phyloP scores from a whole-genome alignment of 768 basidiomycete species.

The Tremella fuciformis region DNA sequence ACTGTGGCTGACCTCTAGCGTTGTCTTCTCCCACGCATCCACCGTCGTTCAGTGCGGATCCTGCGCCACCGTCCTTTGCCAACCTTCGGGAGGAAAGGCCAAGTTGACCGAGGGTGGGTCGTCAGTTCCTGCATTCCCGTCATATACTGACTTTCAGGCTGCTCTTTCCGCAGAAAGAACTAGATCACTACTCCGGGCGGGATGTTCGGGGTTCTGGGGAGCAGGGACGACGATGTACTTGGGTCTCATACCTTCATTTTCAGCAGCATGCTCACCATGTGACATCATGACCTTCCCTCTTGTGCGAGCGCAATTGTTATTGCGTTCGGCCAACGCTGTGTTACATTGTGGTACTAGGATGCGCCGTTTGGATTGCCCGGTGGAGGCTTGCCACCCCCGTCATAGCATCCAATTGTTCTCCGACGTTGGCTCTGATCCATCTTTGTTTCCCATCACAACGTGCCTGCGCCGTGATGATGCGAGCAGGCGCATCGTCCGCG shows the following conservation, averaged over 20 bases:
- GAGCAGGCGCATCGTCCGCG: no score
- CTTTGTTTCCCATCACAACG: no score
- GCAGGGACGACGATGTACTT: conserved; percentile 6
- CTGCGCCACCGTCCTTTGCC: conserved; percentile 92
- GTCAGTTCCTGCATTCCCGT: neutral
- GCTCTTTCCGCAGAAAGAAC: conserved; percentile 26
- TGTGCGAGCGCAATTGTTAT: no score
- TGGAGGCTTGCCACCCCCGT: no score
- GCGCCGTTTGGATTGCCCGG: no score
- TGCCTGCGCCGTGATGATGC: no score
- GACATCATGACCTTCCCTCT: conserved; percentile 1
- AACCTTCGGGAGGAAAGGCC: conserved; percentile 97
- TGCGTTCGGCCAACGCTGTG: no score
- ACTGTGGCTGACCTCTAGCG: conserved; percentile 75
- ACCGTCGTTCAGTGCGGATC: conserved; percentile 91
- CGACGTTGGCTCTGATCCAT: no score
- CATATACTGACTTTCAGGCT: conserved; percentile 7
- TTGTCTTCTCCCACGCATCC: conserved; percentile 99
- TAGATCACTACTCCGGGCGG: conserved; percentile 6
- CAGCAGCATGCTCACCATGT: conserved; percentile 5
- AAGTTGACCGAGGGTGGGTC: conserved; percentile 91
- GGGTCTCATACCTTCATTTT: conserved; percentile 4
- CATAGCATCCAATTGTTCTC: no score
- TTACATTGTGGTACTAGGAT: no score
- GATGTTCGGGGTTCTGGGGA: conserved; percentile 4